phyloP scores from a whole-genome alignment of 352 stramenopile genomes.

The Peronospora tabacina region DNA sequence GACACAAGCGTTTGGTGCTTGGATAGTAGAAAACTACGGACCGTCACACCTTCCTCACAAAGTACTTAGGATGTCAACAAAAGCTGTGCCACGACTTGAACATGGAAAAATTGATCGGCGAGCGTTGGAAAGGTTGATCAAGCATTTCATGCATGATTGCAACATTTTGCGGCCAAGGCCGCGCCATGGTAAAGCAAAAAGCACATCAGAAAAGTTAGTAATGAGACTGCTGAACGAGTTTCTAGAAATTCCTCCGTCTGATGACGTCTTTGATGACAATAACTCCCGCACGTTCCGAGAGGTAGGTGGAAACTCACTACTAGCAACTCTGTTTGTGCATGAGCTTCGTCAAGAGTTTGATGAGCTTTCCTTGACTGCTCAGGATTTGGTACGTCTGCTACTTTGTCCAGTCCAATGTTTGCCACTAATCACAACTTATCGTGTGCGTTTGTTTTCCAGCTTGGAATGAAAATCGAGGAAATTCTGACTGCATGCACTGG shows the following conservation, averaged over 20 bases:
- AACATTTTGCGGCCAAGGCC: neutral
- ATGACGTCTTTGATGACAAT: constrained; percentile 1
- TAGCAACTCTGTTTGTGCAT: constrained; percentile 41
- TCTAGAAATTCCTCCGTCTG: constrained; percentile 2
- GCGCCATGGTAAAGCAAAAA: neutral
- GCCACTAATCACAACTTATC: constrained; percentile 2
- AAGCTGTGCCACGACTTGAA: constrained; percentile 19
- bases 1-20: constrained; percentile 19
- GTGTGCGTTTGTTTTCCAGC: constrained; percentile 6
- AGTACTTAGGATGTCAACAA: constrained; percentile 10
- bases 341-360: constrained; percentile 28
- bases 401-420: neutral
- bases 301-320: constrained; percentile 46
- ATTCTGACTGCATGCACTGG: constrained; percentile 2
- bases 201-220: constrained; percentile 3
- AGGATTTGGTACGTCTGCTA: constrained; percentile 24
- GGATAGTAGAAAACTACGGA: constrained; percentile 29
- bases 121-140: constrained; percentile 16
- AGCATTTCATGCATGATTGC: neutral
- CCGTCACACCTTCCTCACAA: constrained; percentile 26
- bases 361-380: constrained; percentile 2
- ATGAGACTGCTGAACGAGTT: constrained; percentile 10
- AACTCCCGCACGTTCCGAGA: constrained; percentile 28
- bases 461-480: constrained; percentile 22
- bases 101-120: constrained; percentile 41